These are phyloP conservation scores for Alternaria postmessia DNA, from an alignment of 2,329 filamentous ascomycete genomes.

Conservation along the genomic window DNA sequence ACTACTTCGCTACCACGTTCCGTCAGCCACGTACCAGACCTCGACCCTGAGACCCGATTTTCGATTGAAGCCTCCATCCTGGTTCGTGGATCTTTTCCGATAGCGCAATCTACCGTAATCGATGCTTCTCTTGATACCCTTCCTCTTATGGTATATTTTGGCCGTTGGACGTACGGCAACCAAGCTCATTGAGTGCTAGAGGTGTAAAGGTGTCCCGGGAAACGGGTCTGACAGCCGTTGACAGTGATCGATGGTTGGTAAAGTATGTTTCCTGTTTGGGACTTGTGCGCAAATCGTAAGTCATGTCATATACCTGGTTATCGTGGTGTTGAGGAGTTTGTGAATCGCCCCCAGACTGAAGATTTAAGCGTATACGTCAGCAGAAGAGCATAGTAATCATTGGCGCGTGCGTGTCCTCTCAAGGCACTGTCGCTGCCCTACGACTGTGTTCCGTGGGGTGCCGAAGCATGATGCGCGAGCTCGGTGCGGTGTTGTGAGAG, in stretches of 20 bases:
- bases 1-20: conserved; percentile 2
- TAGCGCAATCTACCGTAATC: conserved; percentile 12
- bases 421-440: background rate
- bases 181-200: background rate
- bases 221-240: conserved; percentile 13
- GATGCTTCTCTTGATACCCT: background rate
- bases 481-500: background rate
- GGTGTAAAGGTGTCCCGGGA: background rate
- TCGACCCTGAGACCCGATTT: background rate
- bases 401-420: background rate
- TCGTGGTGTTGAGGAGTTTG: background rate
- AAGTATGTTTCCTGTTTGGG: conserved; percentile 5
- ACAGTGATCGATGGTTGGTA: conserved; percentile 6
- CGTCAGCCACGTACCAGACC: background rate
- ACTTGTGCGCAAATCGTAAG: background rate
- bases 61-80: background rate
- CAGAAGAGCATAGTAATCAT: background rate
- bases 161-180: background rate
- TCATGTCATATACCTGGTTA: background rate
- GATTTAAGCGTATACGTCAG: background rate
- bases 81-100: conserved; percentile 7
- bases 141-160: conserved; percentile 9
- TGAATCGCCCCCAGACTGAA: background rate
- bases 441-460: background rate
- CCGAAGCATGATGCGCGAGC: conserved; percentile 2